Percentiles rank a stretch among this genome's conserved stretches.
These are phyloP conservation scores for Phoma sp. DNA, from an alignment of 2,329 filamentous ascomycete genomes.

Conservation along the genomic window DNA sequence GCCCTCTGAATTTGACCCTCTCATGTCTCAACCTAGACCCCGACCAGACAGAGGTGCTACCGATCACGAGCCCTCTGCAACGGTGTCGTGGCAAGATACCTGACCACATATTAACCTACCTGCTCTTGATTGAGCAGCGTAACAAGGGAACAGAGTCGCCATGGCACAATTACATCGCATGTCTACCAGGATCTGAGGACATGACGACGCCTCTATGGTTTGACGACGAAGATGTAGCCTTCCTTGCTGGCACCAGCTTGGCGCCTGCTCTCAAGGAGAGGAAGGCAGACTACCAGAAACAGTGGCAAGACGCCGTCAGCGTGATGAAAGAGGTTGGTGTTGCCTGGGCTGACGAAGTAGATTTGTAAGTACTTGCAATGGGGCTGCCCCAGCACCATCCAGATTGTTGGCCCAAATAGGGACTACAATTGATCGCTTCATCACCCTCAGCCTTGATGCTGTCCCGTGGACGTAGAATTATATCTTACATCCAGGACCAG, in stretches of 20 bases:
- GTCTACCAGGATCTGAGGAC: slow-evolving; percentile 37
- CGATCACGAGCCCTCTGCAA: slow-evolving; percentile 32
- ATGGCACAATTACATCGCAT: slow-evolving; percentile 47
- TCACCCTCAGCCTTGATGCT: not conserved
- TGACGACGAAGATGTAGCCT: slow-evolving; percentile 40
- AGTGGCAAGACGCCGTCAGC: slow-evolving; percentile 33
- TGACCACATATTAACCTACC: slow-evolving; percentile 42
- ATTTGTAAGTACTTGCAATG: slow-evolving; percentile 31
- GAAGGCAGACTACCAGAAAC: slow-evolving; percentile 25
- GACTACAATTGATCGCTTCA: not conserved
- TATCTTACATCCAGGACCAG: not conserved
- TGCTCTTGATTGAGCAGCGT: slow-evolving; percentile 46
- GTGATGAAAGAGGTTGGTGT: slow-evolving; percentile 27
- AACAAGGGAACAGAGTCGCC: slow-evolving; percentile 31
- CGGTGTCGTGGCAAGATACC: slow-evolving; percentile 36
- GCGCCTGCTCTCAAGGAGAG: slow-evolving; percentile 32
- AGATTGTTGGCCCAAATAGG: not conserved
- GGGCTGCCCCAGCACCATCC: not conserved
- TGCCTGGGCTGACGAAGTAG: slow-evolving; percentile 22
- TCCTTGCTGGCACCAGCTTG: slow-evolving; percentile 46
- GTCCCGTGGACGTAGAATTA: not conserved
- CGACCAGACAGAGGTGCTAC: slow-evolving; percentile 30
- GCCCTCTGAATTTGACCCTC: slow-evolving; percentile 43
- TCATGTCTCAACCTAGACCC: slow-evolving; percentile 45
- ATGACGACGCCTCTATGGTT: slow-evolving; percentile 50